Evolutionary conservation across 192 early-diverging fungal species (phyloP).

Genomic region (Allomyces macrogynus): DNA sequence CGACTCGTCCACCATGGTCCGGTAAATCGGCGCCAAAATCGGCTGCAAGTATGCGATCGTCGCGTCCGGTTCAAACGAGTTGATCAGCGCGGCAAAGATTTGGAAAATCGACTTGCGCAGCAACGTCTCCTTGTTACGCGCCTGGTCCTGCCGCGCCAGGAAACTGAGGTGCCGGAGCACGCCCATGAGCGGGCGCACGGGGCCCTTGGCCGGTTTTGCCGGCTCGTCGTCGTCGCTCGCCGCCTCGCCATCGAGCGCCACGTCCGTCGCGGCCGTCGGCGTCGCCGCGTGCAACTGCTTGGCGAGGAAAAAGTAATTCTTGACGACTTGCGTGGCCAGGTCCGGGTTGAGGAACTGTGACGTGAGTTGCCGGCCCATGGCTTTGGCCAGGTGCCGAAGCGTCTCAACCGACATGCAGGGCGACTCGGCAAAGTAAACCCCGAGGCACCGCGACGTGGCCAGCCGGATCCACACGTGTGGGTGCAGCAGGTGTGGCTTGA

Average conservation of each 20-base stretch:
- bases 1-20: slow-evolving; percentile 51
- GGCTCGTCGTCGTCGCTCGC: slow-evolving; percentile 9
- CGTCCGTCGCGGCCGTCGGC: slow-evolving; percentile 2
- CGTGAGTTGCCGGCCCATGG: slow-evolving; percentile 41
- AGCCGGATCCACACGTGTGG: slow-evolving; percentile 82
- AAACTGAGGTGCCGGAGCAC: slow-evolving; percentile 40
- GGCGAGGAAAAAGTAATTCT: slow-evolving; percentile 83
- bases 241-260: slow-evolving; percentile 5
- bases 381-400: slow-evolving; percentile 29
- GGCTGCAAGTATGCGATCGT: slow-evolving; percentile 41
- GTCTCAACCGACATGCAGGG: slow-evolving; percentile 11
- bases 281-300: slow-evolving; percentile 17
- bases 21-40: slow-evolving; percentile 60
- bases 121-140: slow-evolving; percentile 15
- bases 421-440: slow-evolving; percentile 44
- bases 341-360: slow-evolving; percentile 46
- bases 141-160: slow-evolving; percentile 36
- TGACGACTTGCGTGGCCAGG: slow-evolving; percentile 68
- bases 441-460: slow-evolving; percentile 46
- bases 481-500: slow-evolving; percentile 48
- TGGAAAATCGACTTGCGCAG: slow-evolving; percentile 63
- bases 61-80: slow-evolving; percentile 5
- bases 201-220: not conserved
- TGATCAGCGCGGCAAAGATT: slow-evolving; percentile 73
- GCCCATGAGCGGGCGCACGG: slow-evolving; percentile 18